Conservation (phyloP, 2,329 filamentous ascomycete genomes). For the Scytalidium sp. region DNA sequence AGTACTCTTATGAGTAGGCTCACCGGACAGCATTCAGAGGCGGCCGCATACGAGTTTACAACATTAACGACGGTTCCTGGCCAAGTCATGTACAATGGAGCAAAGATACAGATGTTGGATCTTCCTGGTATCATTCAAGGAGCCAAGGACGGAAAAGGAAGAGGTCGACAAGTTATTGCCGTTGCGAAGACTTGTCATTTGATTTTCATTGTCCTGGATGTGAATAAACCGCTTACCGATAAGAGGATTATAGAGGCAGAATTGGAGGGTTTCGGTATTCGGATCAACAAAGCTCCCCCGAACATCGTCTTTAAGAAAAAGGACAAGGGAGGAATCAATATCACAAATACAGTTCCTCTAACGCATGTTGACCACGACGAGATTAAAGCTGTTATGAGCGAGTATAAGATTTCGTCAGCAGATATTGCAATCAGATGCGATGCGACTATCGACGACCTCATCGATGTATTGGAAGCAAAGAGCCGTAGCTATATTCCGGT, state of each 20-base stretch:
- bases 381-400: conserved; percentile 96
- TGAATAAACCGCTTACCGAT: conserved; percentile 97
- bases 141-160: conserved; percentile 95
- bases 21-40: conserved; percentile 96
- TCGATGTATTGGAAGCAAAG: conserved; percentile 93
- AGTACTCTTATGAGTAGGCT: conserved; percentile 94
- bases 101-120: conserved; percentile 97
- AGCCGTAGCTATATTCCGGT: conserved; percentile 97
- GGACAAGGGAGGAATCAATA: conserved; percentile 94
- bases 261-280: conserved; percentile 94
- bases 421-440: conserved; percentile 98
- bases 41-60: conserved; percentile 96
- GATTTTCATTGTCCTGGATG: conserved; percentile 97
- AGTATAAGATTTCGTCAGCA: conserved; percentile 94
- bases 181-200: conserved; percentile 98
- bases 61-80: conserved; percentile 96
- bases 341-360: conserved; percentile 90
- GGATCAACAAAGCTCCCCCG: conserved; percentile 94
- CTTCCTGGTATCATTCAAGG: conserved; percentile 98
- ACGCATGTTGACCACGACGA: conserved; percentile 93
- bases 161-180: conserved; percentile 97
- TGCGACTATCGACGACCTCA: conserved; percentile 94
- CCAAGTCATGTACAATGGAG: conserved; percentile 94
- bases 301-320: conserved; percentile 99
- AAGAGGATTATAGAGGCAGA: conserved; percentile 95